phyloP scores from a whole-genome alignment of 176 grass and related monocot genomes.

The Lolium rigidum region DNA sequence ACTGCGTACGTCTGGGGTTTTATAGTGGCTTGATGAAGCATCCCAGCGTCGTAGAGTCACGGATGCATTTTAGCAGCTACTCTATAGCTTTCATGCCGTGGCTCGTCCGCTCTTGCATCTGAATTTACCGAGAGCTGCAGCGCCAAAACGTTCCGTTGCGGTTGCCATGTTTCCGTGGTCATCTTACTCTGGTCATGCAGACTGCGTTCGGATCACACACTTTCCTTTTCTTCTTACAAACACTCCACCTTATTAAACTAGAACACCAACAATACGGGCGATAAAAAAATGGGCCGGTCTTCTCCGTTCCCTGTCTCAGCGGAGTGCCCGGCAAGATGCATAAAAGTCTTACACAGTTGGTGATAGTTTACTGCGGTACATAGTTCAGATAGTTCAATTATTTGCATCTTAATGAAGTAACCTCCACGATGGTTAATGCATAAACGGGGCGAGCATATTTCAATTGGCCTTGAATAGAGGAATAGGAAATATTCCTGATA shows the following conservation, averaged over 20 bases:
- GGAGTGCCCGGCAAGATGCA: neutral
- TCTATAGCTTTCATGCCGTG: slow-evolving; percentile 38
- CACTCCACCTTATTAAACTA: neutral
- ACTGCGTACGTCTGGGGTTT: neutral
- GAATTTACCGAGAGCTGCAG: slow-evolving; percentile 33
- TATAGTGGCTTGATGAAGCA: slow-evolving; percentile 12
- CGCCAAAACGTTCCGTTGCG: neutral
- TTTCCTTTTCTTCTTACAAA: neutral
- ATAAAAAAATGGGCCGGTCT: neutral
- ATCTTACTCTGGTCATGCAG: neutral
- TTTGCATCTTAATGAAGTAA: neutral
- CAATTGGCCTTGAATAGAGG: neutral
- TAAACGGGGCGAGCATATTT: neutral
- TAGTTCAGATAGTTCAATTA: neutral
- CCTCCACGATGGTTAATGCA: neutral
- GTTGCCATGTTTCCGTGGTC: neutral
- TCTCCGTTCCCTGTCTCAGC: neutral
- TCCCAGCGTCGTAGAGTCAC: neutral
- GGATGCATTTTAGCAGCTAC: neutral
- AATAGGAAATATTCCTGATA: neutral
- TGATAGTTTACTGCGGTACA: neutral
- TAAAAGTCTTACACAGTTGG: neutral
- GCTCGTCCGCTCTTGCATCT: neutral
- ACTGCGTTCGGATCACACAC: neutral
- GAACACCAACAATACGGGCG: neutral